A percentile compares a stretch with the other conserved stretches of the same genome.
These are phyloP conservation scores for Phytophthora citricola DNA, from an alignment of 352 stramenopile genomes.

Conservation along the genomic window DNA sequence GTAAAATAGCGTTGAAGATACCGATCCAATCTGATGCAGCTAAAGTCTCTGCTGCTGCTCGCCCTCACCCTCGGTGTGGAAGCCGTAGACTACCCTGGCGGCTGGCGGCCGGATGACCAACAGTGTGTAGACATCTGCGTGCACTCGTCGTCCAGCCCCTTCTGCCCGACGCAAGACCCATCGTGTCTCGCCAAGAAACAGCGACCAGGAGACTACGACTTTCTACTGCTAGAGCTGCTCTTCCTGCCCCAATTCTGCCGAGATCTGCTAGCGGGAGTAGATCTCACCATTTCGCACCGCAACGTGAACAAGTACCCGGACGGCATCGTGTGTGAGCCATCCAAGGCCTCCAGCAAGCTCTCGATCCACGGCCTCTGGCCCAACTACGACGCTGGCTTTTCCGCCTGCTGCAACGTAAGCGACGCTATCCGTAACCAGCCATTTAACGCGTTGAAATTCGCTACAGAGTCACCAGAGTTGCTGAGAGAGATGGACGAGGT, in stretches of 20 bases:
- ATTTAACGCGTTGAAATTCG: conserved; percentile 40
- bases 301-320: conserved; percentile 52
- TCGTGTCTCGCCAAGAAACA: conserved; percentile 48
- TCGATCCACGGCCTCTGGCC: conserved; percentile 66
- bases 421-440: conserved; percentile 40
- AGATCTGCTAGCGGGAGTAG: conserved; percentile 52
- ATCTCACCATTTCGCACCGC: conserved; percentile 58
- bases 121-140: conserved; percentile 61
- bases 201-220: conserved; percentile 57
- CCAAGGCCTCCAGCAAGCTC: conserved; percentile 37
- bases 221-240: conserved; percentile 59
- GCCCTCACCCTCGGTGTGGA: conserved; percentile 2
- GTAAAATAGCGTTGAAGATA: conserved; percentile 3
- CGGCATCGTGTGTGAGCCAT: conserved; percentile 49
- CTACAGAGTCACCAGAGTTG: conserved; percentile 33
- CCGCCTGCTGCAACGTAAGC: conserved; percentile 56
- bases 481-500: conserved; percentile 43
- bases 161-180: conserved; percentile 42
- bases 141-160: conserved; percentile 15
- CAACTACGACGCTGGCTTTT: conserved; percentile 51
- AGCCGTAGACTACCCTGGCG: conserved; percentile 51
- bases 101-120: conserved; percentile 33
- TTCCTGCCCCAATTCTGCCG: conserved; percentile 67
- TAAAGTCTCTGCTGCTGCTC: conserved; percentile 3
- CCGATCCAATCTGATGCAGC: neutral